Evolutionary conservation across 164 flowering plant genomes (phyloP), one percentile per base, ranked within the genome.

Genomic region (Magnolia officinalis): DNA sequence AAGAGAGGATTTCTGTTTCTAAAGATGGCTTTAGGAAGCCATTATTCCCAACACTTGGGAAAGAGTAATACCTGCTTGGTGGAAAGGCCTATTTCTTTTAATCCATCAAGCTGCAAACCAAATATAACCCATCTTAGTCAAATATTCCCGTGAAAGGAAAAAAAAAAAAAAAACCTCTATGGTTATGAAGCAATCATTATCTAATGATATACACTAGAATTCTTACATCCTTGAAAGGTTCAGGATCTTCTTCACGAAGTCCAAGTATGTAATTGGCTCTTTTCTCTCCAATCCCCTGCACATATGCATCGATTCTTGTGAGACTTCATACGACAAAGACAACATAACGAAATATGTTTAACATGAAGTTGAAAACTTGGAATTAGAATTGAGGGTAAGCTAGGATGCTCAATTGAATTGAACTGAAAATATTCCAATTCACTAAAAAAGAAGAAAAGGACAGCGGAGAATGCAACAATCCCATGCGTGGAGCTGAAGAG

Each of bases 261-360:
- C 88, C 85, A 67, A 92, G 80, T 74, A 92, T 92, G 78, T 82
- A 83, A 24, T 83, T 79, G 9, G 97, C 92, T 84, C 97, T 88
- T 61, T 90, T 92, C 77, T 92, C 97, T 76, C 94, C 94, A 77
- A 92, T 90, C 0, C 97, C 97, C 97, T 92, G 55, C 23, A 72
- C 2, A 50, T 21, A 20, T 65, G 24, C 37, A 65, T 65, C 2
- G 14, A 65, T 65, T 68, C 14, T 31, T 31, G 1, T 31, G 37
- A 31, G 37, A 31, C 37, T 31, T 31, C 37, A 31, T 31, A 31
- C 37, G 37, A 31, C 71, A 68, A 37, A 29, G 49, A 26, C 1
- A 8, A 13, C 18, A 21, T 18, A 66, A 26, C 52, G 9, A 50
- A 11, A 21, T 1, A 74, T 10, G 18, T 1, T 1, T 23, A 65